phyloP scores from a whole-genome alignment of 2,329 filamentous ascomycete genomes.

The Coleophoma eucalyptorum region DNA sequence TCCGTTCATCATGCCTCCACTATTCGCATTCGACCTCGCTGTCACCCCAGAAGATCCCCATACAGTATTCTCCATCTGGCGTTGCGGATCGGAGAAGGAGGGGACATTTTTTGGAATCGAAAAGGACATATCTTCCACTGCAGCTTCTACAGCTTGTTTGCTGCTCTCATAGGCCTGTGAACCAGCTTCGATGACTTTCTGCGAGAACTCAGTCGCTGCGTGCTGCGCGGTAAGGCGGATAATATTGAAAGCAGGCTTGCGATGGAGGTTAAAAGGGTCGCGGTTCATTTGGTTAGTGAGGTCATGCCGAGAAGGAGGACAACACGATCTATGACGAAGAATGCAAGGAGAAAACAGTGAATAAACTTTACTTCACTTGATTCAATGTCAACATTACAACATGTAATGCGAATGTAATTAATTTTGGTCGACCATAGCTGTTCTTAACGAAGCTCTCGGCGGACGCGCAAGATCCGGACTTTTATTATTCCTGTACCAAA shows the following conservation, averaged over 20 bases:
- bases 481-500: too few species aligned
- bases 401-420: too few species aligned
- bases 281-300: conserved; percentile 29
- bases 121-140: conserved; percentile 53
- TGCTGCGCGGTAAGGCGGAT: conserved; percentile 45
- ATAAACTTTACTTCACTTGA: background rate
- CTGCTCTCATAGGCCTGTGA: conserved; percentile 13
- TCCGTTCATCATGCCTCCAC: conserved; percentile 38
- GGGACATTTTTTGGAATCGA: conserved; percentile 66
- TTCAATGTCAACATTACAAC: too few species aligned
- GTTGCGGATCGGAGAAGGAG: conserved; percentile 61
- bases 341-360: conserved; percentile 3
- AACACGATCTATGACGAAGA: background rate
- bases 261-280: conserved; percentile 29
- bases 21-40: conserved; percentile 28
- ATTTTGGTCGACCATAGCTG: too few species aligned
- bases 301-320: conserved; percentile 15
- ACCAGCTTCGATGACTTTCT: conserved; percentile 45
- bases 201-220: conserved; percentile 38
- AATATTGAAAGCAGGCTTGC: conserved; percentile 44
- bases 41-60: conserved; percentile 54
- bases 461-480: too few species aligned
- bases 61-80: conserved; percentile 60
- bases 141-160: conserved; percentile 13
- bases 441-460: too few species aligned